Percentiles rank a stretch among this genome's conserved stretches.
Evolutionary conservation across 768 basidiomycete genomes (phyloP).

Genomic region (Phlegmacium glaucopus): DNA sequence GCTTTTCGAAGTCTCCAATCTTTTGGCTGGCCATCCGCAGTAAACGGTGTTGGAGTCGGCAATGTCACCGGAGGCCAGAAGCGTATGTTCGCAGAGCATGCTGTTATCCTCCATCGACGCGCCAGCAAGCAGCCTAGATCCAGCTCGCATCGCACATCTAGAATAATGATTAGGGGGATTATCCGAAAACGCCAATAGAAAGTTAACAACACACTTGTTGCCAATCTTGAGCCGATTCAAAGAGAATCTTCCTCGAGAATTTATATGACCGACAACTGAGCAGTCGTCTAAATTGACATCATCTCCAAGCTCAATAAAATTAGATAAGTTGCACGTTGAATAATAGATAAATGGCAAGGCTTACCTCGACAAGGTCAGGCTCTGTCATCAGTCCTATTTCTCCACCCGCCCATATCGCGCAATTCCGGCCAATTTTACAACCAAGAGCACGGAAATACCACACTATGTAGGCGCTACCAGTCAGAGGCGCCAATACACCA

Average conservation of each 20-base stretch:
- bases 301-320: slow-evolving; percentile 41
- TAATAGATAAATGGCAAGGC: background rate
- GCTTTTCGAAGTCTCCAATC: no score
- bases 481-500: slow-evolving; percentile 36
- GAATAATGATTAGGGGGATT: background rate
- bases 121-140: slow-evolving; percentile 44
- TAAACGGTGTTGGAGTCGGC: no score
- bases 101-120: slow-evolving; percentile 48
- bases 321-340: no score
- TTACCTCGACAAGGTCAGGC: slow-evolving; percentile 41
- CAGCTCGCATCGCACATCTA: slow-evolving; percentile 43
- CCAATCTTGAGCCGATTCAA: slow-evolving; percentile 40
- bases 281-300: slow-evolving; percentile 43
- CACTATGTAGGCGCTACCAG: slow-evolving; percentile 40
- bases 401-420: slow-evolving; percentile 37
- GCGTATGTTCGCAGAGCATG: slow-evolving; percentile 47
- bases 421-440: slow-evolving; percentile 41
- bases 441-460: slow-evolving; percentile 44
- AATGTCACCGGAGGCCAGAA: slow-evolving; percentile 44
- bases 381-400: slow-evolving; percentile 43
- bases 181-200: no score
- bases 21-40: no score
- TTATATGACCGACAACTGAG: slow-evolving; percentile 46
- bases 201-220: slow-evolving; percentile 30
- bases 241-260: slow-evolving; percentile 43